Percentiles rank a stretch among this genome's conserved stretches.
Evolutionary conservation across 2,329 filamentous ascomycete species (phyloP).

Genomic region (Talaromyces sp.): DNA sequence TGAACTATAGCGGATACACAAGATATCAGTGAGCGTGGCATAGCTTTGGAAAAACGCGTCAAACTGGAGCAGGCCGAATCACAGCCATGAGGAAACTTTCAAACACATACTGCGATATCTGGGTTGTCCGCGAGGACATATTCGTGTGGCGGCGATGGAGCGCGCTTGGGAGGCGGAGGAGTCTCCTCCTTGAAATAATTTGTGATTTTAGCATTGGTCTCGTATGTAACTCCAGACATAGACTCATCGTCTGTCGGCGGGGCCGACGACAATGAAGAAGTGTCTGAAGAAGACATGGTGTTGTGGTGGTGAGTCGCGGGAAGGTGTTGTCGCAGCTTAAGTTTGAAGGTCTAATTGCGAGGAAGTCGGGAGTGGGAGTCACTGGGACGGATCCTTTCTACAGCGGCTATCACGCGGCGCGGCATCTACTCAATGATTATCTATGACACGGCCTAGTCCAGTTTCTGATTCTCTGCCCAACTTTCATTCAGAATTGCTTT

Average conservation of each 20-base stretch:
- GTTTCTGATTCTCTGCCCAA: neutral
- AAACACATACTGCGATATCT: slow-evolving; percentile 76
- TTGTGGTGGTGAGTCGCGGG: slow-evolving; percentile 25
- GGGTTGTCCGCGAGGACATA: slow-evolving; percentile 84
- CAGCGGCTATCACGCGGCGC: slow-evolving; percentile 30
- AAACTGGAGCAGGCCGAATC: slow-evolving; percentile 33
- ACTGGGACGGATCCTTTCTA: slow-evolving; percentile 21
- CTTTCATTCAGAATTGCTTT: slow-evolving; percentile 2
- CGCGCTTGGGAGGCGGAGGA: slow-evolving; percentile 69
- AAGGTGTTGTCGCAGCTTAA: slow-evolving; percentile 25
- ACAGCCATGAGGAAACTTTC: slow-evolving; percentile 9
- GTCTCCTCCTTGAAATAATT: slow-evolving; percentile 50
- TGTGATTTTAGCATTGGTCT: slow-evolving; percentile 39
- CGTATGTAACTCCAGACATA: slow-evolving; percentile 32
- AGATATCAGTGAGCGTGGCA: slow-evolving; percentile 12
- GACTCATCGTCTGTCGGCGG: slow-evolving; percentile 56
- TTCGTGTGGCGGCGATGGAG: slow-evolving; percentile 84
- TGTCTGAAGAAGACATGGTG: slow-evolving; percentile 49
- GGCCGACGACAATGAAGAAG: slow-evolving; percentile 54
- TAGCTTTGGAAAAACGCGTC: slow-evolving; percentile 17
- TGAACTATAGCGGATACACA: slow-evolving; percentile 60
- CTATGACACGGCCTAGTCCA: slow-evolving; percentile 19
- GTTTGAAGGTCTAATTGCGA: slow-evolving; percentile 18
- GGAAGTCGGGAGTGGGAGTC: slow-evolving; percentile 17
- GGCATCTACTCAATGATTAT: slow-evolving; percentile 20